A percentile compares a stretch with the other conserved stretches of the same genome.
These are phyloP conservation scores for Ballota nigra DNA, from an alignment of 257 asterid genomes.

Conservation along the genomic window DNA sequence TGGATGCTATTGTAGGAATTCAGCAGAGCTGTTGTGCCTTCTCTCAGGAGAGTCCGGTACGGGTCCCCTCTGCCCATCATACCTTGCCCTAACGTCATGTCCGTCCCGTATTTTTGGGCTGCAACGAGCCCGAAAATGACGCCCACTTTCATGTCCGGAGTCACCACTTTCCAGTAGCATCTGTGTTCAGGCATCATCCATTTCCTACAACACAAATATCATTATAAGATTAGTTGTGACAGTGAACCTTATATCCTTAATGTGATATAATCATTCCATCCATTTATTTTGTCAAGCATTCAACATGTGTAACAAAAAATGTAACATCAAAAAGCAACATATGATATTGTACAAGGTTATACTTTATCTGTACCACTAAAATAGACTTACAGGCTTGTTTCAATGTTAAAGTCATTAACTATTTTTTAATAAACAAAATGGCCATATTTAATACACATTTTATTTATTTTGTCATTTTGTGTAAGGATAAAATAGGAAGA, in stretches of 20 bases:
- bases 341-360: background rate
- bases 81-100: slow-evolving; percentile 55
- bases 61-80: slow-evolving; percentile 86
- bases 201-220: slow-evolving; percentile 37
- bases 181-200: slow-evolving; percentile 78
- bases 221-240: background rate
- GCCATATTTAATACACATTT: background rate
- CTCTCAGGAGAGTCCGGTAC: slow-evolving; percentile 75
- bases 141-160: slow-evolving; percentile 73
- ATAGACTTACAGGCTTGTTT: no score
- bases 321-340: background rate
- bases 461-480: no score
- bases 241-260: no score
- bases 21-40: slow-evolving; percentile 81
- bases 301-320: background rate
- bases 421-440: no score
- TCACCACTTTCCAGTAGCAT: slow-evolving; percentile 79
- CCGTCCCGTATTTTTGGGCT: slow-evolving; percentile 65
- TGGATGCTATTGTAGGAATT: slow-evolving; percentile 73
- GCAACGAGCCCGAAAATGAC: slow-evolving; percentile 68
- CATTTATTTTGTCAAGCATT: background rate
- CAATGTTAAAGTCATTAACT: no score
- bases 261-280: background rate
- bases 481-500: no score
- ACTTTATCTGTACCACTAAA: no score